Percentiles rank a stretch among this genome's conserved stretches.
Conservation (phyloP, 805 yeast genomes). For the Hanseniaspora occidentalis region DNA sequence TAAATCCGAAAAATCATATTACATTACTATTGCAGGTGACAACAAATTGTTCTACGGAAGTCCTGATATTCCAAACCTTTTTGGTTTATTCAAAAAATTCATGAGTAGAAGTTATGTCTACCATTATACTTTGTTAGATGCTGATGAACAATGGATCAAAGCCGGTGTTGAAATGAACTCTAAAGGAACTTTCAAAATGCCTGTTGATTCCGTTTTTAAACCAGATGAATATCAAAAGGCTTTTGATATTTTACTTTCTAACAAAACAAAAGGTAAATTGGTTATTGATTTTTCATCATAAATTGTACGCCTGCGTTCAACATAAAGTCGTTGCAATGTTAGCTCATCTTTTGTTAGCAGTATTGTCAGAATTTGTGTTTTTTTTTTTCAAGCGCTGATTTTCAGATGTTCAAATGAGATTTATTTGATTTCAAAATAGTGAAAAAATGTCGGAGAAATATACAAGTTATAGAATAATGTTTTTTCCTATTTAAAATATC, state of each 20-base stretch:
- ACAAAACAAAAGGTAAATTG: slow-evolving; percentile 52
- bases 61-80: slow-evolving; percentile 3
- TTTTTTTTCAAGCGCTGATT: no score
- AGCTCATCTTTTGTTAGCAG: no score
- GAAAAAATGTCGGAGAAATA: no score
- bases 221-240: slow-evolving; percentile 42
- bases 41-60: slow-evolving; percentile 20
- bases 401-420: no score
- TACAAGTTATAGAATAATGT: no score
- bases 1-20: slow-evolving; percentile 34
- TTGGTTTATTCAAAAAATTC: slow-evolving; percentile 7
- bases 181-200: slow-evolving; percentile 26
- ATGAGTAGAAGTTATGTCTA: slow-evolving; percentile 23
- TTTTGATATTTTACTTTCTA: slow-evolving; percentile 31
- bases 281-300: slow-evolving; percentile 26
- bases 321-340: no score
- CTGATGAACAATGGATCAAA: slow-evolving; percentile 10
- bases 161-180: slow-evolving; percentile 15
- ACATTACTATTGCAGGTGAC: slow-evolving; percentile 49
- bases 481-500: no score
- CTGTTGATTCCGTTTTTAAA: slow-evolving; percentile 41
- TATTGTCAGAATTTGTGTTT: no score
- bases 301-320: no score
- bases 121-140: slow-evolving; percentile 7
- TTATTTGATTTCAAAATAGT: no score